These are phyloP conservation scores for Blastocystis sp. DNA, from an alignment of 352 stramenopile species.

Conservation along the genomic window DNA sequence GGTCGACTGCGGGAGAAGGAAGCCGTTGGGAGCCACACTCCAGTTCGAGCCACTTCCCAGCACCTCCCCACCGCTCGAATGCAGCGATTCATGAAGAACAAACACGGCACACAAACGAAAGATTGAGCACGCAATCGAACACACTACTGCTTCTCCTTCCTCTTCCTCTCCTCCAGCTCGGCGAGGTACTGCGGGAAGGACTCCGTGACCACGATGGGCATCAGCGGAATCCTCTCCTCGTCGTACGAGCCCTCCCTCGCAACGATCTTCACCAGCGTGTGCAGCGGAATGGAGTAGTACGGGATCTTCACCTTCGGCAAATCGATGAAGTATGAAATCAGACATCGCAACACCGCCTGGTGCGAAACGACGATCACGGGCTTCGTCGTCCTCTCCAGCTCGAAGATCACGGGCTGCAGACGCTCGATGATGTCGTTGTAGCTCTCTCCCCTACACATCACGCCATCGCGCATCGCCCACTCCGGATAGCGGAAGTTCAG, in stretches of 20 bases:
- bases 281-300: slow-evolving; percentile 81
- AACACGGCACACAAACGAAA: not conserved
- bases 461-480: not conserved
- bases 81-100: not conserved
- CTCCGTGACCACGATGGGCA: slow-evolving; percentile 48
- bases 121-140: not conserved
- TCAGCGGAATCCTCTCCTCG: slow-evolving; percentile 56
- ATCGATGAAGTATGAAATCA: slow-evolving; percentile 95
- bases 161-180: slow-evolving; percentile 64
- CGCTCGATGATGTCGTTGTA: slow-evolving; percentile 96
- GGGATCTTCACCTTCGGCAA: slow-evolving; percentile 88
- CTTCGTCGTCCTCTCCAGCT: slow-evolving; percentile 92
- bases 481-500: slow-evolving; percentile 75
- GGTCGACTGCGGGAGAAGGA: not conserved
- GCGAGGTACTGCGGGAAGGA: slow-evolving; percentile 16
- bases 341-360: slow-evolving; percentile 90
- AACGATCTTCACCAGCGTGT: slow-evolving; percentile 62
- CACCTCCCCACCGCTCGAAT: not conserved
- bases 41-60: not conserved
- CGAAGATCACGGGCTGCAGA: slow-evolving; percentile 92
- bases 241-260: slow-evolving; percentile 64
- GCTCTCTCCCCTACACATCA: slow-evolving; percentile 84
- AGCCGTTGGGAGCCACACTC: not conserved
- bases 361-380: slow-evolving; percentile 88
- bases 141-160: slow-evolving; percentile 39